Conservation (phyloP, 805 yeast species). For the Monosporozyma solicola region DNA sequence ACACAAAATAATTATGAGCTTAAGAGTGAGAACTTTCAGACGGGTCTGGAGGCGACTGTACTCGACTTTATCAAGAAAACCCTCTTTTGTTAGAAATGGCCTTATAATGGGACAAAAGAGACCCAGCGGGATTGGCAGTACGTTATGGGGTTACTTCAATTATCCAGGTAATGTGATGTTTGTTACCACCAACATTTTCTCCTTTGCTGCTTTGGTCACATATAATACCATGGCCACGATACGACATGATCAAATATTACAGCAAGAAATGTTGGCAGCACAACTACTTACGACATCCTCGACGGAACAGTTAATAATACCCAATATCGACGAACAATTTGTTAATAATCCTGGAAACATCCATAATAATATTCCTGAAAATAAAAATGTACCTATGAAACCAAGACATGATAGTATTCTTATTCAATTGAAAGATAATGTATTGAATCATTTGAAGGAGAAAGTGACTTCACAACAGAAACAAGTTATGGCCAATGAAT, state of each 20-base stretch:
- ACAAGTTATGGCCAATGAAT: neutral
- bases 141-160: conserved; percentile 32
- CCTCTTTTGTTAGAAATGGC: neutral
- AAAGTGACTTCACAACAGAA: neutral
- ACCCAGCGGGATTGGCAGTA: neutral
- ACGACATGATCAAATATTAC: neutral
- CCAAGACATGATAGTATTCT: neutral
- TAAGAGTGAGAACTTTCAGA: neutral
- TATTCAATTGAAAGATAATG: neutral
- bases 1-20: neutral
- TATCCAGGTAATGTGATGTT: conserved; percentile 34
- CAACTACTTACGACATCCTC: neutral
- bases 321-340: neutral
- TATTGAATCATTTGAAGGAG: neutral
- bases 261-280: neutral
- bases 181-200: conserved; percentile 30
- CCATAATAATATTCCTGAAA: neutral
- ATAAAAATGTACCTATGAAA: neutral
- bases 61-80: neutral
- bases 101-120: neutral
- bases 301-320: neutral
- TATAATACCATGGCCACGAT: conserved; percentile 25
- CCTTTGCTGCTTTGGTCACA: conserved; percentile 29
- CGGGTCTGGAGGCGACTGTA: neutral
- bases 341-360: neutral